Conservation (phyloP, 768 basidiomycete species). For the Phaffia australis region DNA sequence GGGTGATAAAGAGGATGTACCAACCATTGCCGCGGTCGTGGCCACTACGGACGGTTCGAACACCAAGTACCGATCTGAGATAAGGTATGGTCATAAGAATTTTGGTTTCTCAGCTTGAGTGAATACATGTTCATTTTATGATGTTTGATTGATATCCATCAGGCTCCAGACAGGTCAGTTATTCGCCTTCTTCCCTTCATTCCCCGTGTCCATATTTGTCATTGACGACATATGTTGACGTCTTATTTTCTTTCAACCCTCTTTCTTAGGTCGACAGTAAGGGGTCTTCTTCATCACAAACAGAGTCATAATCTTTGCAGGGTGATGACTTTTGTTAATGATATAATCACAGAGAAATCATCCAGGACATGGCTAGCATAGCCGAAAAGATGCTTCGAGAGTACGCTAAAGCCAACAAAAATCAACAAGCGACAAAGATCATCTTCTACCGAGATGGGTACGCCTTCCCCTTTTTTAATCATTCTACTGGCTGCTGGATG, state of each 20-base stretch:
- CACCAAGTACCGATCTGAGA: slow-evolving; percentile 23
- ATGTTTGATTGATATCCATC: too few species aligned
- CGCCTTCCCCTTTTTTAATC: neutral
- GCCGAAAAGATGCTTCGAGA: slow-evolving; percentile 33
- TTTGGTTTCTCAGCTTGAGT: neutral
- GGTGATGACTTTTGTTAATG: neutral
- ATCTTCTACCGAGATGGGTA: slow-evolving; percentile 33
- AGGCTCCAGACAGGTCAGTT: slow-evolving; percentile 35
- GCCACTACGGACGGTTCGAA: slow-evolving; percentile 35
- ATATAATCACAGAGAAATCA: slow-evolving; percentile 30
- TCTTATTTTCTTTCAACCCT: neutral
- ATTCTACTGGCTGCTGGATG: neutral
- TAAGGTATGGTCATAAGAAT: neutral
- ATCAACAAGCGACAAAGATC: slow-evolving; percentile 32
- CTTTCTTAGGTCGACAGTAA: neutral
- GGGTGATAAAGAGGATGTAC: slow-evolving; percentile 27
- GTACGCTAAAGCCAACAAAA: slow-evolving; percentile 31
- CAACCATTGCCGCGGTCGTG: slow-evolving; percentile 38
- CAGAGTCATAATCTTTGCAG: neutral
- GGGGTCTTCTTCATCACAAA: neutral
- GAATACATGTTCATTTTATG: neutral
- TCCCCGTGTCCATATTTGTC: neutral
- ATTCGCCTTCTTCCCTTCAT: slow-evolving; percentile 25
- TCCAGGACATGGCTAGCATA: slow-evolving; percentile 35
- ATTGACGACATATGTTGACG: neutral